These are phyloP conservation scores for Colletotrichum australisinense DNA, from an alignment of 2,329 filamentous ascomycete species.

Conservation along the genomic window DNA sequence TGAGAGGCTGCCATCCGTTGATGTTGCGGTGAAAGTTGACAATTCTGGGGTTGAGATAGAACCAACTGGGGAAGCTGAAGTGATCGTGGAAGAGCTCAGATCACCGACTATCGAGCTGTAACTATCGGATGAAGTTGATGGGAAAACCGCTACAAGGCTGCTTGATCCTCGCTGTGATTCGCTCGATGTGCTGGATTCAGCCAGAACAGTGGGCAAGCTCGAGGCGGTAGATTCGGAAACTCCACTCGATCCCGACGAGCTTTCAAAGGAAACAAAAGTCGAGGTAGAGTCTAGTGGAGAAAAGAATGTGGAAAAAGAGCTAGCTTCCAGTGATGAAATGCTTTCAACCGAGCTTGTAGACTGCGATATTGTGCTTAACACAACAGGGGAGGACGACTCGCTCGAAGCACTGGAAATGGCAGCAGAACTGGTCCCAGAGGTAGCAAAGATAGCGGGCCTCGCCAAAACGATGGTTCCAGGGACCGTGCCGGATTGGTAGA, in stretches of 20 bases:
- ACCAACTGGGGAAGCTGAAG: not conserved
- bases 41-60: not conserved
- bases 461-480: constrained; percentile 21
- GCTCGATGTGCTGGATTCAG: not conserved
- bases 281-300: not conserved
- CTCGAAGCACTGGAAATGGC: not conserved
- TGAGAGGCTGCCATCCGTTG: not conserved
- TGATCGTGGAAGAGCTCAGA: not conserved
- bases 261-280: not conserved
- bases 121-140: not conserved
- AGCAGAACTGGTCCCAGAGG: not conserved
- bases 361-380: not conserved
- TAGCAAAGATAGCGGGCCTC: constrained; percentile 13
- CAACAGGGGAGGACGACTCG: not conserved
- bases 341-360: not conserved
- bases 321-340: not conserved
- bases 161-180: not conserved
- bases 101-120: not conserved
- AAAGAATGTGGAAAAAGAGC: not conserved
- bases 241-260: not conserved
- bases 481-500: constrained; percentile 4
- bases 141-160: not conserved
- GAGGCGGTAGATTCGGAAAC: not conserved
- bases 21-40: not conserved
- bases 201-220: not conserved